Conservation (phyloP, 116 monocot species). For the Phalaenopsis hybrid region DNA sequence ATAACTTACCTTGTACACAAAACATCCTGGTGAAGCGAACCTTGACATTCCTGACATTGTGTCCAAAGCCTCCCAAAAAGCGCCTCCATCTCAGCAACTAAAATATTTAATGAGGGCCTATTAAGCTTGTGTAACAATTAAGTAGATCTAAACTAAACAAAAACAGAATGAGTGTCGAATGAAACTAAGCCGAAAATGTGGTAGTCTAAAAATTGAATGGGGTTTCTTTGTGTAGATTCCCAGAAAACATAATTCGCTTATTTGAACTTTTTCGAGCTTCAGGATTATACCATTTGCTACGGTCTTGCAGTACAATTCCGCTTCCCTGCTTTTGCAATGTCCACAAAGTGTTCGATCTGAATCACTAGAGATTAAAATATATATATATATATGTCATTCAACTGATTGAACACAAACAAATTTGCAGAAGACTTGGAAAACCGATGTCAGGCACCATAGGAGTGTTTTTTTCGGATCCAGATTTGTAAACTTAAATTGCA, state of each 20-base stretch:
- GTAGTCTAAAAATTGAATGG: too few species aligned
- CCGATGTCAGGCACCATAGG: background rate
- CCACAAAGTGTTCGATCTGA: constrained; percentile 70
- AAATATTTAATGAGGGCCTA: background rate
- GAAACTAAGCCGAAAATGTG: background rate
- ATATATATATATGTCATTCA: background rate
- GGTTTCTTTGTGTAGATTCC: background rate
- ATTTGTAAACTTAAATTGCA: background rate
- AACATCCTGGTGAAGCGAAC: constrained; percentile 97
- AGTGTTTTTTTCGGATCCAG: background rate
- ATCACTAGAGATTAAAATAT: constrained; percentile 31
- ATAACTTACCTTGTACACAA: constrained; percentile 74
- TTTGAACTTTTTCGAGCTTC: background rate
- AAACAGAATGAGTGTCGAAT: background rate
- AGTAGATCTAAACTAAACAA: background rate
- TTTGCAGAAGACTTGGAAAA: background rate
- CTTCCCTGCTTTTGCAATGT: constrained; percentile 97
- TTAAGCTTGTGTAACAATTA: background rate
- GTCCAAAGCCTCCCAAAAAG: constrained; percentile 96
- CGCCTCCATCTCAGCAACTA: constrained; percentile 78
- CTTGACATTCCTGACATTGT: constrained; percentile 98
- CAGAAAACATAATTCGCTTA: background rate
- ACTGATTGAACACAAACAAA: background rate
- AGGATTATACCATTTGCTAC: constrained; percentile 66
- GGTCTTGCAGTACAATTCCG: constrained; percentile 90